Evolutionary conservation across 768 basidiomycete genomes (phyloP).

Genomic region (Amanita rimosa): DNA sequence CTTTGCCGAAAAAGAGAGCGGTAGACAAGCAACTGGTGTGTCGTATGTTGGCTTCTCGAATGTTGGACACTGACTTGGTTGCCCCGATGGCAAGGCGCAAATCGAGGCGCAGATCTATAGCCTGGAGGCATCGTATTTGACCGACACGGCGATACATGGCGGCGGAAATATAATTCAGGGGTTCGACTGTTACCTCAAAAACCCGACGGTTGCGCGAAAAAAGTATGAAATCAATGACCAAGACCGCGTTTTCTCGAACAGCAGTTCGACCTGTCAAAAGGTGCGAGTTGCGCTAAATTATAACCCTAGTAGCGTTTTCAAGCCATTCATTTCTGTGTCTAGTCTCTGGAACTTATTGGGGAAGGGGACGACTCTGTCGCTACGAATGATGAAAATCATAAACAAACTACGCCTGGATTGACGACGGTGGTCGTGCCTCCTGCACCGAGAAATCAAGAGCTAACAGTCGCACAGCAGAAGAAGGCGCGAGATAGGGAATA

Average conservation of each 20-base stretch:
- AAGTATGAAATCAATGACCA: constrained; percentile 68
- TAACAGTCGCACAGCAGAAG: constrained; percentile 64
- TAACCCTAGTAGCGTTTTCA: constrained; percentile 3
- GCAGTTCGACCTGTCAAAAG: constrained; percentile 69
- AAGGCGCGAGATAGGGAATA: constrained; percentile 73
- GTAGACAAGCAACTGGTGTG: constrained; percentile 71
- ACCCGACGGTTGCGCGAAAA: constrained; percentile 52
- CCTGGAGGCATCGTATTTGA: constrained; percentile 64
- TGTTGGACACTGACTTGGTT: background rate
- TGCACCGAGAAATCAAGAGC: constrained; percentile 54
- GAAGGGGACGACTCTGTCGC: constrained; percentile 51
- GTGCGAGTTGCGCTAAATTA: constrained; percentile 22
- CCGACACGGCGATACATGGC: constrained; percentile 64
- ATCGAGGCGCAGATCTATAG: constrained; percentile 73
- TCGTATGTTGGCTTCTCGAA: constrained; percentile 6
- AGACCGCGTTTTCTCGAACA: constrained; percentile 75
- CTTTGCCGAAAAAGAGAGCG: constrained; percentile 62
- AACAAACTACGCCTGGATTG: constrained; percentile 58
- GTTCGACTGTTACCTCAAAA: constrained; percentile 80
- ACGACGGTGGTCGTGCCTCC: constrained; percentile 74
- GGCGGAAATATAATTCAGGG: constrained; percentile 86
- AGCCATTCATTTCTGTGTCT: constrained; percentile 2
- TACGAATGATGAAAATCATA: constrained; percentile 53
- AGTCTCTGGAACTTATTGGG: constrained; percentile 69
- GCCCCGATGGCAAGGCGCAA: constrained; percentile 58